These are phyloP conservation scores for Penicillium fuscoglaucum DNA, from an alignment of 2,329 filamentous ascomycete genomes.

Conservation along the genomic window DNA sequence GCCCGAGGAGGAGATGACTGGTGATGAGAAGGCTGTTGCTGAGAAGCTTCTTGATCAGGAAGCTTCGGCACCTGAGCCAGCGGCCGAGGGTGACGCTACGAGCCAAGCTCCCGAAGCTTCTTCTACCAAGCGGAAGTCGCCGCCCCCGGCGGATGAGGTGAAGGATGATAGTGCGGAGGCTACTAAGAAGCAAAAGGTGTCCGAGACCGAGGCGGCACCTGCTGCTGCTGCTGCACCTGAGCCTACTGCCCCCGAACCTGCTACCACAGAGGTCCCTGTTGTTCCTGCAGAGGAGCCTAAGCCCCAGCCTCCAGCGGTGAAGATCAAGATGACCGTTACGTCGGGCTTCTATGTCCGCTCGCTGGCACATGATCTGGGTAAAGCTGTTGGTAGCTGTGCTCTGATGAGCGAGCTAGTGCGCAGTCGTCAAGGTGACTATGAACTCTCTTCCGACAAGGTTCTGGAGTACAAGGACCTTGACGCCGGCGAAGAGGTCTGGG, in stretches of 20 bases:
- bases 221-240: conserved; percentile 9
- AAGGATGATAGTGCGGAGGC: conserved; percentile 21
- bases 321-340: conserved; percentile 85
- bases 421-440: conserved; percentile 78
- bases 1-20: conserved; percentile 75
- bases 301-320: conserved; percentile 65
- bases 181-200: conserved; percentile 36
- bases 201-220: conserved; percentile 28
- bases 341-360: conserved; percentile 97
- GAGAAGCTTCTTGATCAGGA: conserved; percentile 60
- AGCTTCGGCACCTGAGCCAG: conserved; percentile 21
- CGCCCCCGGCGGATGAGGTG: conserved; percentile 29
- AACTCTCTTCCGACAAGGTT: conserved; percentile 67
- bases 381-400: conserved; percentile 75
- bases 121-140: conserved; percentile 38
- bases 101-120: conserved; percentile 13
- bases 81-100: conserved; percentile 35
- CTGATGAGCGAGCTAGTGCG: conserved; percentile 84
- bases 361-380: conserved; percentile 86
- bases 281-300: conserved; percentile 20
- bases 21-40: conserved; percentile 72
- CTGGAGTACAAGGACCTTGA: conserved; percentile 75
- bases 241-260: conserved; percentile 17
- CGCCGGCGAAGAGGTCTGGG: conserved; percentile 79
- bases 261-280: conserved; percentile 12